These are phyloP conservation scores for Penicillium pulvis DNA, from an alignment of 495 filamentous ascomycete genomes.

Conservation along the genomic window DNA sequence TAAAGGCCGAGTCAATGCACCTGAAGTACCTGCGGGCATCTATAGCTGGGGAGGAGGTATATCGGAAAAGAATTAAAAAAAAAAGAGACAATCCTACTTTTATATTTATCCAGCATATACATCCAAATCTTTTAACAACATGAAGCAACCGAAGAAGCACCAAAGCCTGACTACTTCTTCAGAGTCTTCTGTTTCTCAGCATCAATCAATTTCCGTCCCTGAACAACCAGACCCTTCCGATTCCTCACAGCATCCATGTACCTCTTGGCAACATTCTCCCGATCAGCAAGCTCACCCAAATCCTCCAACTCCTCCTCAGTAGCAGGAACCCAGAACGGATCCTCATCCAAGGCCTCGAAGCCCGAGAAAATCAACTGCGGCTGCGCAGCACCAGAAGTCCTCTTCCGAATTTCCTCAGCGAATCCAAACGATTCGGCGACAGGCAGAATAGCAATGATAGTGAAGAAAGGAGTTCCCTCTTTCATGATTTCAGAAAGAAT, in stretches of 20 bases:
- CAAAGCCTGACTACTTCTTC: conserved; percentile 67
- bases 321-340: conserved; percentile 96
- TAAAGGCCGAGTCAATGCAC: too few relatives aligned
- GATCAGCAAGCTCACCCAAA: conserved; percentile 87
- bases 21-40: too few relatives aligned
- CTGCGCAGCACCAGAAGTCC: conserved; percentile 84
- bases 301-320: conserved; percentile 98
- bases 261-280: conserved; percentile 91
- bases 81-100: conserved; percentile 3
- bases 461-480: conserved; percentile 95
- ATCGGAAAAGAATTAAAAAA: neutral
- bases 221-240: conserved; percentile 84
- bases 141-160: neutral
- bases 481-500: conserved; percentile 90
- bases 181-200: conserved; percentile 99
- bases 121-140: conserved; percentile 4
- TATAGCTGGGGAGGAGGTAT: neutral
- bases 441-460: conserved; percentile 80
- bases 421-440: conserved; percentile 96
- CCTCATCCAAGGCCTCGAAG: conserved; percentile 85
- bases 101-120: neutral
- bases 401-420: conserved; percentile 91
- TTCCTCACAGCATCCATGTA: conserved; percentile 89
- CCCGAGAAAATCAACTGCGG: conserved; percentile 93
- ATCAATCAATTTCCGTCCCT: conserved; percentile 79